Evolutionary conservation across 2,329 filamentous ascomycete species (phyloP).

Genomic region (Hypomyces perniciosus): DNA sequence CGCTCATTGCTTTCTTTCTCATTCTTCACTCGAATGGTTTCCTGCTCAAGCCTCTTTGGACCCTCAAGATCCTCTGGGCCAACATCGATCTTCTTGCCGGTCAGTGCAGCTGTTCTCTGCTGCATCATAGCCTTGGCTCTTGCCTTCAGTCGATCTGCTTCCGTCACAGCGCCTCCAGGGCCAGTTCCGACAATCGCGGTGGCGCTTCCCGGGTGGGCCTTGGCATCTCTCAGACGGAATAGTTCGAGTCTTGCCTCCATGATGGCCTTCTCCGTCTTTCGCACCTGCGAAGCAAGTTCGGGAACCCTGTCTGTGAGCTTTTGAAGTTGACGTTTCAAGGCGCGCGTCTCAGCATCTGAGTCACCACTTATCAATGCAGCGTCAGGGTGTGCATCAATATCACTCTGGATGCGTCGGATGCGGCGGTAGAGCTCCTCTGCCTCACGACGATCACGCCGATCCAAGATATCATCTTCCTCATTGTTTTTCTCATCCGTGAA

Average conservation of each 20-base stretch:
- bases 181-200: constrained; percentile 84
- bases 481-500: constrained; percentile 85
- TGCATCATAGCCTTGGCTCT: constrained; percentile 98
- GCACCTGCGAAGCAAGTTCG: constrained; percentile 84
- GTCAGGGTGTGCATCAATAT: constrained; percentile 88
- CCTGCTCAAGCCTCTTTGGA: constrained; percentile 80
- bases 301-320: constrained; percentile 83
- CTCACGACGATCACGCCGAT: constrained; percentile 83
- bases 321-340: constrained; percentile 85
- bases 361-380: constrained; percentile 62
- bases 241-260: constrained; percentile 86
- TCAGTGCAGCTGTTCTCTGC: constrained; percentile 85
- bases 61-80: constrained; percentile 69
- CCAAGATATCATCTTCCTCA: constrained; percentile 88
- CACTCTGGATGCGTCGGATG: constrained; percentile 85
- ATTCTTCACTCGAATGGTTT: constrained; percentile 70
- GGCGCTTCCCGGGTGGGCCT: constrained; percentile 77
- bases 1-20: constrained; percentile 92
- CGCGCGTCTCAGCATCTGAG: constrained; percentile 79
- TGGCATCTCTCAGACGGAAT: constrained; percentile 89
- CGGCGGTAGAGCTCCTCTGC: constrained; percentile 91
- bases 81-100: constrained; percentile 70
- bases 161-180: constrained; percentile 82
- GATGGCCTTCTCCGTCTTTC: constrained; percentile 85
- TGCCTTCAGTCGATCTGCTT: constrained; percentile 90